phyloP scores from a whole-genome alignment of 495 filamentous ascomycete genomes.

The Rostrohypoxylon terebratum region DNA sequence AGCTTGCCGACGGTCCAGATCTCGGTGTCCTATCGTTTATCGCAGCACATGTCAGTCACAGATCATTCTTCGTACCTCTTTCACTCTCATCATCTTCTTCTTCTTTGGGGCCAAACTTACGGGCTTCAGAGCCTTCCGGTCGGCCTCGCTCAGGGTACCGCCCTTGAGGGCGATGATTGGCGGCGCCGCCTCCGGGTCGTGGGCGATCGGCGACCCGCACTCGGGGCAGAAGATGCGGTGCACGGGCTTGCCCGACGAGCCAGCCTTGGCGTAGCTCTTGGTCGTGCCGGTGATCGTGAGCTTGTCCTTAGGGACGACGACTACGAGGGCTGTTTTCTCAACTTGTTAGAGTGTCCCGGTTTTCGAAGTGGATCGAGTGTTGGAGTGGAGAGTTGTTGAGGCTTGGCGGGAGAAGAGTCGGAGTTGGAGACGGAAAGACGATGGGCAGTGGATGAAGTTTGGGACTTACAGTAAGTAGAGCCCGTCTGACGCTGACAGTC shows the following conservation, averaged over 20 bases:
- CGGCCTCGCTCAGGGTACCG: slow-evolving; percentile 68
- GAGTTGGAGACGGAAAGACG: neutral
- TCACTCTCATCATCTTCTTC: neutral
- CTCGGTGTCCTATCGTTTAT: slow-evolving; percentile 65
- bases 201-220: slow-evolving; percentile 76
- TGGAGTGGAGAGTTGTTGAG: neutral
- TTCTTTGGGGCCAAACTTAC: slow-evolving; percentile 51
- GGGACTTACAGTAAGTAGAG: slow-evolving; percentile 71
- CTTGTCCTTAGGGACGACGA: slow-evolving; percentile 72
- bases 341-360: neutral
- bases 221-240: slow-evolving; percentile 76
- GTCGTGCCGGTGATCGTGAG: slow-evolving; percentile 69
- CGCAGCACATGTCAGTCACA: neutral
- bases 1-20: slow-evolving; percentile 77
- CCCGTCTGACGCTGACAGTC: slow-evolving; percentile 78
- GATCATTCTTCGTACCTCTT: neutral
- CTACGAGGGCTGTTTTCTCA: slow-evolving; percentile 69
- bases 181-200: slow-evolving; percentile 74
- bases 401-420: neutral
- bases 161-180: slow-evolving; percentile 77
- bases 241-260: slow-evolving; percentile 67
- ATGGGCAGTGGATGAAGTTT: neutral
- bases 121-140: slow-evolving; percentile 76
- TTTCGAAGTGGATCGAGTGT: too few species aligned
- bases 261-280: slow-evolving; percentile 70